Evolutionary conservation across 1,284 basidiomycete species (phyloP).

Genomic region (Ustilago hordei): DNA sequence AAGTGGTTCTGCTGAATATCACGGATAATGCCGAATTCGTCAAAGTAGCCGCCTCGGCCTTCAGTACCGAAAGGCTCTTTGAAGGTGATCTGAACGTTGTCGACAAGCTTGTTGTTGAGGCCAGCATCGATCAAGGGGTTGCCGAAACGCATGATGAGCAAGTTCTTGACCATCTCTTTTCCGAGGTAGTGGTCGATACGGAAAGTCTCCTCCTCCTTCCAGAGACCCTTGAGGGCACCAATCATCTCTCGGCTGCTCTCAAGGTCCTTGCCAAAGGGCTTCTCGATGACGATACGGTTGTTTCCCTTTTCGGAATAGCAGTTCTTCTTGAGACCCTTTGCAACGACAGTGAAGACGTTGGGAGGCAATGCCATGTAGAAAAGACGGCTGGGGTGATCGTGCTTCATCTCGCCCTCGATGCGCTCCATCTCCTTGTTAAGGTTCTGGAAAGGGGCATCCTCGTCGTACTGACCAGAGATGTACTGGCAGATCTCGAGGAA

Average conservation of each 20-base stretch:
- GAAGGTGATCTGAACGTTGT: slow-evolving; percentile 70
- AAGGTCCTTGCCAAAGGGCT: slow-evolving; percentile 68
- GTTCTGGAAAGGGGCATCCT: slow-evolving; percentile 63
- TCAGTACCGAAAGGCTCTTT: slow-evolving; percentile 71
- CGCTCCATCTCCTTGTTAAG: slow-evolving; percentile 61
- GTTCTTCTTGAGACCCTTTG: slow-evolving; percentile 63
- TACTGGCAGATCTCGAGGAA: slow-evolving; percentile 66
- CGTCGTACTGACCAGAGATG: slow-evolving; percentile 66
- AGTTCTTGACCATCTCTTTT: slow-evolving; percentile 70
- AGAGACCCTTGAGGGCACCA: slow-evolving; percentile 65
- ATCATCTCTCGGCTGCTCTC: slow-evolving; percentile 67
- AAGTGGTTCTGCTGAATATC: slow-evolving; percentile 71
- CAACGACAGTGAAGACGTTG: slow-evolving; percentile 67
- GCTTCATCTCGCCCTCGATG: slow-evolving; percentile 51
- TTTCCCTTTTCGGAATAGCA: slow-evolving; percentile 63
- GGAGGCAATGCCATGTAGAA: slow-evolving; percentile 69
- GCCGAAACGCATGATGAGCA: slow-evolving; percentile 66
- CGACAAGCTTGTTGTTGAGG: slow-evolving; percentile 69
- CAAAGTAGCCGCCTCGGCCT: slow-evolving; percentile 71
- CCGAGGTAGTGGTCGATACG: slow-evolving; percentile 70
- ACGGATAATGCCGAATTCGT: slow-evolving; percentile 71
- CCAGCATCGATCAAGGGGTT: slow-evolving; percentile 67
- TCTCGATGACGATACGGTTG: slow-evolving; percentile 68
- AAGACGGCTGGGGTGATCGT: slow-evolving; percentile 57
- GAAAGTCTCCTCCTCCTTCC: slow-evolving; percentile 69